phyloP scores from a whole-genome alignment of 495 filamentous ascomycete genomes.

The Aspergillus cavernicola region DNA sequence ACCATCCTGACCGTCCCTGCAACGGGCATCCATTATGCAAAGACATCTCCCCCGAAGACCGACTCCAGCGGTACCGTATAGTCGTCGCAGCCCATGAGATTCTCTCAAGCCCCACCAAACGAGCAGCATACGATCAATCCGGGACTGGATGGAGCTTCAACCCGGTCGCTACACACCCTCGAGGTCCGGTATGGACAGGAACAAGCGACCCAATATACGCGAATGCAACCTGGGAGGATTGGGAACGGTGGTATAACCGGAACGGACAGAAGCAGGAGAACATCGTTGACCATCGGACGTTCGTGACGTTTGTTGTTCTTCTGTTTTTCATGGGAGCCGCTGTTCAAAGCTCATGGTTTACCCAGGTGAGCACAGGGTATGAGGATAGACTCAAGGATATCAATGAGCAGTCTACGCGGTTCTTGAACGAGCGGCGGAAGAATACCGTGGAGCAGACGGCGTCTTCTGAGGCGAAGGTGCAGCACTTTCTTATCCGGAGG shows the following conservation, averaged over 20 bases:
- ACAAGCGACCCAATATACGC: conserved; percentile 53
- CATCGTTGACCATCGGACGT: conserved; percentile 68
- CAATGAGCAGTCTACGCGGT: conserved; percentile 58
- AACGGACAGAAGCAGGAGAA: conserved; percentile 57
- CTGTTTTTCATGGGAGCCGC: conserved; percentile 64
- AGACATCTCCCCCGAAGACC: conserved; percentile 50
- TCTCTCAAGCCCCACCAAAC: conserved; percentile 76
- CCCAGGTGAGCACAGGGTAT: conserved; percentile 49
- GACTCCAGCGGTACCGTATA: conserved; percentile 82
- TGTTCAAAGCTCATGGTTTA: conserved; percentile 64
- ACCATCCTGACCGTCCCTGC: conserved; percentile 78
- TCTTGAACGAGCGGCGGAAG: conserved; percentile 54
- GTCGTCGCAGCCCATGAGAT: conserved; percentile 84
- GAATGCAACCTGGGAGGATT: conserved; percentile 98
- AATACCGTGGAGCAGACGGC: conserved; percentile 42
- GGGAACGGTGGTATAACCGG: conserved; percentile 80
- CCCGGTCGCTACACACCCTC: conserved; percentile 13
- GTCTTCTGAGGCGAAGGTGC: conserved; percentile 58
- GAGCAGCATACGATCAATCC: conserved; percentile 75
- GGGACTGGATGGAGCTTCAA: conserved; percentile 72
- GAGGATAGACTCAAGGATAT: conserved; percentile 59
- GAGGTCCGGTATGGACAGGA: background rate
- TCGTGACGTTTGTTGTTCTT: conserved; percentile 62
- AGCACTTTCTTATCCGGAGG: conserved; percentile 67
- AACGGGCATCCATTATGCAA: conserved; percentile 46